Conservation (phyloP, 495 filamentous ascomycete species). For the Hypoxylon fuscum region DNA sequence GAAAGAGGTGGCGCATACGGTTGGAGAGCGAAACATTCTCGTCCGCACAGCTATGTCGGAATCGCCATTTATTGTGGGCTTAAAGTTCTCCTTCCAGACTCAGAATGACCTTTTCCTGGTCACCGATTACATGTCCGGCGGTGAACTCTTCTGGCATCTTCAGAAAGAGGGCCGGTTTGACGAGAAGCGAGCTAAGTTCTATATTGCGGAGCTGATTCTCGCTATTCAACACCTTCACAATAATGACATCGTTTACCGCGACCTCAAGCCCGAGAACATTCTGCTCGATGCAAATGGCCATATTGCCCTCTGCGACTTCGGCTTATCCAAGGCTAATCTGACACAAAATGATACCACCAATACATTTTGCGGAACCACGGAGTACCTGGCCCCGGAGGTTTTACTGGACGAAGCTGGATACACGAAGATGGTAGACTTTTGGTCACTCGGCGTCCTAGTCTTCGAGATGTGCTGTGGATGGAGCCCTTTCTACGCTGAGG, state of each 20-base stretch:
- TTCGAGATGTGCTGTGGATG: slow-evolving; percentile 99
- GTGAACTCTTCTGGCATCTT: slow-evolving; percentile 97
- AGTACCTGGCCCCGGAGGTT: slow-evolving; percentile 96
- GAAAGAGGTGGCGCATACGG: slow-evolving; percentile 97
- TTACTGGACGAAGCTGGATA: slow-evolving; percentile 96
- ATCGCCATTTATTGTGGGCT: slow-evolving; percentile 95
- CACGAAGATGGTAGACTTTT: slow-evolving; percentile 99
- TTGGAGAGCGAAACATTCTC: slow-evolving; percentile 96
- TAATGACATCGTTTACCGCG: slow-evolving; percentile 97
- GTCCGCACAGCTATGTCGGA: slow-evolving; percentile 95
- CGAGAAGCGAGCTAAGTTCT: slow-evolving; percentile 95
- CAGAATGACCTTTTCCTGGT: slow-evolving; percentile 96
- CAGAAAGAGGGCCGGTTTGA: slow-evolving; percentile 97
- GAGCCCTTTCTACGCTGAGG: slow-evolving; percentile 98
- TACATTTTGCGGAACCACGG: slow-evolving; percentile 98
- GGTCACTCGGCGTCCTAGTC: slow-evolving; percentile 96
- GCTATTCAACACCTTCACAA: slow-evolving; percentile 95
- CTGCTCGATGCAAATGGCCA: slow-evolving; percentile 92
- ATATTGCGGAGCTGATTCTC: slow-evolving; percentile 96
- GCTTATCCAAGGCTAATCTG: slow-evolving; percentile 95
- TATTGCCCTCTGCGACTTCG: slow-evolving; percentile 95
- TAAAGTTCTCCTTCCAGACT: slow-evolving; percentile 99
- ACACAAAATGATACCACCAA: slow-evolving; percentile 97
- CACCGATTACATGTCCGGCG: slow-evolving; percentile 99
- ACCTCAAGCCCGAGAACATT: slow-evolving; percentile 97